Conservation (phyloP, 495 filamentous ascomycete species). For the Lepidopterella palustris region DNA sequence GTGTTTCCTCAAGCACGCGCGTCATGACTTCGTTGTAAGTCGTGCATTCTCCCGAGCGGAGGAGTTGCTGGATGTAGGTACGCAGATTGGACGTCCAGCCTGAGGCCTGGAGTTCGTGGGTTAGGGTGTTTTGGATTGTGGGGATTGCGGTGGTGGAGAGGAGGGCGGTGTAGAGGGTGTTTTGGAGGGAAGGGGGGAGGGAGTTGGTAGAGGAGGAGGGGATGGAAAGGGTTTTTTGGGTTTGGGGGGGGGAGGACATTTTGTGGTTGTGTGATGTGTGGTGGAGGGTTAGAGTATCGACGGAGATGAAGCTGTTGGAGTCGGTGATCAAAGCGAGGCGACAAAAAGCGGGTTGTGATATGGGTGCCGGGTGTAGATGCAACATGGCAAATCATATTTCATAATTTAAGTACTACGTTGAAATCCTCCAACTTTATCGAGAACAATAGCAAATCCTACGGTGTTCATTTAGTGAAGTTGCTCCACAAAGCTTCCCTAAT, state of each 20-base stretch:
- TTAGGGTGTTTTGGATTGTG: conserved; percentile 27
- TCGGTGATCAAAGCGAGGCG: too few relatives aligned
- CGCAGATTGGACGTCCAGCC: conserved; percentile 30
- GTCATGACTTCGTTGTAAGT: conserved; percentile 28
- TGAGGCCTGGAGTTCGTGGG: conserved; percentile 20
- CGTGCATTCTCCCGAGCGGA: conserved; percentile 32
- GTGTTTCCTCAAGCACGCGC: conserved; percentile 20
- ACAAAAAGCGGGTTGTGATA: too few relatives aligned
- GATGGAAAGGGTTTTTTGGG: conserved; percentile 4
- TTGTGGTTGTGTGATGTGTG: not conserved
- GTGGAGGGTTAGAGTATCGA: too few relatives aligned
- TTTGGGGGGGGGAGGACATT: not conserved
- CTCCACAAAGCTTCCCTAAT: too few relatives aligned
- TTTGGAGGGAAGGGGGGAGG: conserved; percentile 18
- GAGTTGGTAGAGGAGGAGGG: conserved; percentile 4
- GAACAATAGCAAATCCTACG: too few relatives aligned
- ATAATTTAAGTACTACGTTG: too few relatives aligned
- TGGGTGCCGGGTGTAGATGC: too few relatives aligned
- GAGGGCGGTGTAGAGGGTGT: conserved; percentile 26
- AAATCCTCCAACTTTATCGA: too few relatives aligned
- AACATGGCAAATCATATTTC: too few relatives aligned
- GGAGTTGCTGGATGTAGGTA: conserved; percentile 24
- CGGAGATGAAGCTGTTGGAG: too few relatives aligned
- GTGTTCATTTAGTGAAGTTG: too few relatives aligned
- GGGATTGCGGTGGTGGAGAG: conserved; percentile 20